phyloP scores from a whole-genome alignment of 2,329 filamentous ascomycete species.

The Trematosphaeria pertusa region DNA sequence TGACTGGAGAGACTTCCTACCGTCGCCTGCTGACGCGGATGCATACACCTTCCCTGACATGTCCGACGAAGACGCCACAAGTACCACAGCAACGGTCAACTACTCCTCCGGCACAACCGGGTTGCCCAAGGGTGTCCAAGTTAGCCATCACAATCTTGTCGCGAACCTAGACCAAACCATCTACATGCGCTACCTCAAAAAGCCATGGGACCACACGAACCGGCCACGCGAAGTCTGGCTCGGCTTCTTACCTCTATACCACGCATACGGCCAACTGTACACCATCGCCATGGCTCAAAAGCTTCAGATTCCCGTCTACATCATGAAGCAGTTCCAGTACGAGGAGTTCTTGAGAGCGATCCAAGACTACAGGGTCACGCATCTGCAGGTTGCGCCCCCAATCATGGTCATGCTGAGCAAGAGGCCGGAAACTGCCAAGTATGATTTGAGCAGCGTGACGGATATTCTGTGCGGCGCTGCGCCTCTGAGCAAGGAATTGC shows the following conservation, averaged over 20 bases:
- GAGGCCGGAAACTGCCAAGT: slow-evolving; percentile 50
- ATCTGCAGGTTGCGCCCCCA: slow-evolving; percentile 51
- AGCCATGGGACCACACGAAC: slow-evolving; percentile 48
- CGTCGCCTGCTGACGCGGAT: slow-evolving; percentile 34
- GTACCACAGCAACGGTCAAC: slow-evolving; percentile 55
- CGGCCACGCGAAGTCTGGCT: slow-evolving; percentile 58
- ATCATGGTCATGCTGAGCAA: slow-evolving; percentile 55
- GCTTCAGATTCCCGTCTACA: slow-evolving; percentile 54
- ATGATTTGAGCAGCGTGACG: slow-evolving; percentile 49
- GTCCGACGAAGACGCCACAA: slow-evolving; percentile 31
- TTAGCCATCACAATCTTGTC: slow-evolving; percentile 59
- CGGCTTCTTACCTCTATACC: slow-evolving; percentile 52
- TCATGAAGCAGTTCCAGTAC: slow-evolving; percentile 53
- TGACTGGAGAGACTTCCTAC: slow-evolving; percentile 42
- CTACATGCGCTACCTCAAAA: slow-evolving; percentile 53
- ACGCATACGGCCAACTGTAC: slow-evolving; percentile 57
- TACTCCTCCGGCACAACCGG: slow-evolving; percentile 62
- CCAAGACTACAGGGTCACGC: slow-evolving; percentile 46
- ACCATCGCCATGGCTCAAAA: slow-evolving; percentile 52
- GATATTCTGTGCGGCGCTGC: slow-evolving; percentile 52
- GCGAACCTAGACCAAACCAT: slow-evolving; percentile 60
- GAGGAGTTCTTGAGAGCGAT: slow-evolving; percentile 48
- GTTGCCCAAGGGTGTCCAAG: slow-evolving; percentile 59
- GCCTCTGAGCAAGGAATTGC: slow-evolving; percentile 51
- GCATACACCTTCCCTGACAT: slow-evolving; percentile 34